These are phyloP conservation scores for Ascochyta viciae-villosae DNA, from an alignment of 2,329 filamentous ascomycete genomes.

Conservation along the genomic window DNA sequence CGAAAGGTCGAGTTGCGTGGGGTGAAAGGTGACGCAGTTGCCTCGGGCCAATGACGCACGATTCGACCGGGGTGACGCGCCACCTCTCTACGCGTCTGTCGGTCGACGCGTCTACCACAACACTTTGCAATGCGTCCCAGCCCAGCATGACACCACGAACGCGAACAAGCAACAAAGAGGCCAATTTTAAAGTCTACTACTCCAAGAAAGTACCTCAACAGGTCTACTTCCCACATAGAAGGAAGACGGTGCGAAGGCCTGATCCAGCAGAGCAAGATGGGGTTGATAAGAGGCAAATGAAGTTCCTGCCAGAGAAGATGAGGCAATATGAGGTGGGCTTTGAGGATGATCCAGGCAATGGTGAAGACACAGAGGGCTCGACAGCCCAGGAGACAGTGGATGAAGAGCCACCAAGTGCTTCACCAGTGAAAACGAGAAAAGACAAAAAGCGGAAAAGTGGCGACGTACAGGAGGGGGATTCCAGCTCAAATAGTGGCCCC, in stretches of 20 bases:
- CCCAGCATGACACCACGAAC: conserved; percentile 39
- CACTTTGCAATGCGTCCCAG: conserved; percentile 1
- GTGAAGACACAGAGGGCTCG: background rate
- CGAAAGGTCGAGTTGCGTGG: background rate
- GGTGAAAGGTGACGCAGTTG: background rate
- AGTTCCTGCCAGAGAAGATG: conserved; percentile 40
- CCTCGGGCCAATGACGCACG: conserved; percentile 5
- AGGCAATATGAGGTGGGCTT: conserved; percentile 7
- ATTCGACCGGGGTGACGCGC: conserved; percentile 5
- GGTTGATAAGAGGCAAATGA: conserved; percentile 34
- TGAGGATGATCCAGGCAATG: conserved; percentile 25
- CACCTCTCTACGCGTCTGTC: conserved; percentile 10
- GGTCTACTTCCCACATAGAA: conserved; percentile 35
- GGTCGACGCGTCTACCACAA: conserved; percentile 9
- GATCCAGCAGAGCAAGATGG: conserved; percentile 21
- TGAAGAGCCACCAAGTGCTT: background rate
- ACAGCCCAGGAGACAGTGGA: background rate
- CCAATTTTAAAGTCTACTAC: conserved; percentile 39
- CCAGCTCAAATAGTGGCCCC: conserved; percentile 13
- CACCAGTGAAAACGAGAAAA: conserved; percentile 2
- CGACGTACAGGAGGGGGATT: conserved; percentile 9
- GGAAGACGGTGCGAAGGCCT: conserved; percentile 38
- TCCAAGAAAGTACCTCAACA: conserved; percentile 43
- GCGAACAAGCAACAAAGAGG: conserved; percentile 34
- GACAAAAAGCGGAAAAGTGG: conserved; percentile 29